Evolutionary conservation across 306 rosid genomes (phyloP).

Genomic region (Cyamopsis tetragonoloba): DNA sequence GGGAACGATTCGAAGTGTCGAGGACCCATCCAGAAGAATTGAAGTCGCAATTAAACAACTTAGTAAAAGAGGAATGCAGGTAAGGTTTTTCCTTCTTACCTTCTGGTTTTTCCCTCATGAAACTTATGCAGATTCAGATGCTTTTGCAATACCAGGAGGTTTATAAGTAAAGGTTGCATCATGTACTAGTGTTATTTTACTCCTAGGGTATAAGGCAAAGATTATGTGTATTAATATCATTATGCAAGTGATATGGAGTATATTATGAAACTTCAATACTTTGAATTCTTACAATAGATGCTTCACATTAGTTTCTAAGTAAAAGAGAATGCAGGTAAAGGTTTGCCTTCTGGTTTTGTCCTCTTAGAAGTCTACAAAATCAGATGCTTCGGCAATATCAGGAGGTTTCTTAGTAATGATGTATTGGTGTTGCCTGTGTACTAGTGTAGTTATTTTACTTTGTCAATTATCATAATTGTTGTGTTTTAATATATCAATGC

Average conservation of each 20-base stretch:
- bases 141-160: neutral
- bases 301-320: too few relatives aligned
- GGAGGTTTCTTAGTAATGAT: neutral
- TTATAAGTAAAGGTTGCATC: neutral
- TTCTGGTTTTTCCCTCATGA: neutral
- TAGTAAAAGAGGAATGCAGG: slow-evolving; percentile 92
- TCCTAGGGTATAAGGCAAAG: too few relatives aligned
- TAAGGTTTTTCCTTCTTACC: slow-evolving; percentile 28
- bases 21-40: slow-evolving; percentile 56
- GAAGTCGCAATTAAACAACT: slow-evolving; percentile 94
- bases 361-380: neutral
- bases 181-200: neutral
- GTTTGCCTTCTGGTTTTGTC: too few relatives aligned
- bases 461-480: neutral
- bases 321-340: too few relatives aligned
- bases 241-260: too few relatives aligned
- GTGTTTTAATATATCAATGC: neutral
- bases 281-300: too few relatives aligned
- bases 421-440: neutral
- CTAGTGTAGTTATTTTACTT: slow-evolving; percentile 6
- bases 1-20: slow-evolving; percentile 57
- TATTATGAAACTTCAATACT: too few relatives aligned
- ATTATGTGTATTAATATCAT: too few relatives aligned
- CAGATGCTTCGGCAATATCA: neutral
- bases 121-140: neutral